Evolutionary conservation across 352 stramenopile species (phyloP).

Genomic region (Peronosclerospora sorghi): DNA sequence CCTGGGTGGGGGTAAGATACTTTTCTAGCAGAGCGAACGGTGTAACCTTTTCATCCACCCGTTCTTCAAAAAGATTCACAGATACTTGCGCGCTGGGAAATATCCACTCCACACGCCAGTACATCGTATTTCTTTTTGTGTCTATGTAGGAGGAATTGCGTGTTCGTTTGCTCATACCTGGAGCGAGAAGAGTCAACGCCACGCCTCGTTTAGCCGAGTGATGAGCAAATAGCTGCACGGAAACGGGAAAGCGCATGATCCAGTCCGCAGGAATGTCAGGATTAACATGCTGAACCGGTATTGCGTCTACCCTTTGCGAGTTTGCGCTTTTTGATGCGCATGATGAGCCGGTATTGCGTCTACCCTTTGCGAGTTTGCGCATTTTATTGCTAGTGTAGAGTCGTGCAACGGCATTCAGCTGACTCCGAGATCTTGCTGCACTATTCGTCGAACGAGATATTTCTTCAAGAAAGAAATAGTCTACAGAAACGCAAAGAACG

Average conservation of each 20-base stretch:
- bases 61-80: conserved; percentile 38
- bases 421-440: conserved; percentile 26
- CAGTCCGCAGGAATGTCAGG: conserved; percentile 59
- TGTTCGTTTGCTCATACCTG: conserved; percentile 70
- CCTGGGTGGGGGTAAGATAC: conserved; percentile 46
- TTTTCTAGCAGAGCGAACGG: conserved; percentile 45
- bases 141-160: conserved; percentile 74
- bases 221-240: conserved; percentile 56
- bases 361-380: conserved; percentile 13
- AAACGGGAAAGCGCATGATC: conserved; percentile 56
- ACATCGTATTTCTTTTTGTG: conserved; percentile 43
- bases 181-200: conserved; percentile 52
- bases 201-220: conserved; percentile 60
- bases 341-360: background rate
- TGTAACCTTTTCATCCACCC: conserved; percentile 39
- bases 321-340: conserved; percentile 22
- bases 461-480: conserved; percentile 73
- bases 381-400: conserved; percentile 24
- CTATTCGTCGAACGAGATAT: conserved; percentile 46
- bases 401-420: conserved; percentile 28
- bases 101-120: conserved; percentile 69
- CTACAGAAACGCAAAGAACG: conserved; percentile 10
- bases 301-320: conserved; percentile 2
- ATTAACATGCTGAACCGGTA: conserved; percentile 22
- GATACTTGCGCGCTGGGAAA: conserved; percentile 46